Evolutionary conservation across 805 yeast species (phyloP).

Genomic region (Barnettozyma californica): DNA sequence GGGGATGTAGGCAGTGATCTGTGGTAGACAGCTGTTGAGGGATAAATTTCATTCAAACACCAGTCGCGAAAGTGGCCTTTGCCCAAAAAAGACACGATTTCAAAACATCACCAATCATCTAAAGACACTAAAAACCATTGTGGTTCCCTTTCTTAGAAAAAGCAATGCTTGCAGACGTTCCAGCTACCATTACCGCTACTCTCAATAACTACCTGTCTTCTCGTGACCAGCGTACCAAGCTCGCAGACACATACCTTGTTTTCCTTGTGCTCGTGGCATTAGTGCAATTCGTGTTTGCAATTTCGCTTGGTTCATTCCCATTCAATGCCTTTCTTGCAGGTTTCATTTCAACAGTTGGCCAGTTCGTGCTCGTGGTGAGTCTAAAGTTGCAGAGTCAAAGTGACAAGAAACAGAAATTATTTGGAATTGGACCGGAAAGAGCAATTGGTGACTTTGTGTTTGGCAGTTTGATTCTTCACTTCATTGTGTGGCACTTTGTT

Average conservation of each 20-base stretch:
- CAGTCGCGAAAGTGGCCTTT: neutral
- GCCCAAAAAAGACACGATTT: neutral
- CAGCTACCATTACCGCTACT: slow-evolving; percentile 26
- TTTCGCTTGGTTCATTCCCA: slow-evolving; percentile 84
- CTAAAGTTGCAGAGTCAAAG: slow-evolving; percentile 65
- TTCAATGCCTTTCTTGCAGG: slow-evolving; percentile 97
- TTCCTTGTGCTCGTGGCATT: slow-evolving; percentile 72
- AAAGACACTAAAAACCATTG: neutral
- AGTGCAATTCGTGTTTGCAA: slow-evolving; percentile 72
- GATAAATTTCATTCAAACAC: neutral
- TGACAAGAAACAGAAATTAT: slow-evolving; percentile 20
- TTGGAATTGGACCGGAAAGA: slow-evolving; percentile 41
- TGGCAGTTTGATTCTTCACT: slow-evolving; percentile 85
- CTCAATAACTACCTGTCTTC: slow-evolving; percentile 29
- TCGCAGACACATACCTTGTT: slow-evolving; percentile 72
- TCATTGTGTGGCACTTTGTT: slow-evolving; percentile 84
- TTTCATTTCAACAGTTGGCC: slow-evolving; percentile 88
- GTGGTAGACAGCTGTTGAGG: neutral
- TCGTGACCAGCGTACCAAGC: slow-evolving; percentile 41
- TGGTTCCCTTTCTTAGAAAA: neutral
- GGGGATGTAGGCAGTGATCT: neutral
- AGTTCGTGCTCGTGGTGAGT: slow-evolving; percentile 82
- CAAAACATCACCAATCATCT: neutral
- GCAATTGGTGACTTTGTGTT: slow-evolving; percentile 86
- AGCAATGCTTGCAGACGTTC: slow-evolving; percentile 3